Evolutionary conservation across 2,329 filamentous ascomycete species (phyloP).

Genomic region (Cytospora piceicola): DNA sequence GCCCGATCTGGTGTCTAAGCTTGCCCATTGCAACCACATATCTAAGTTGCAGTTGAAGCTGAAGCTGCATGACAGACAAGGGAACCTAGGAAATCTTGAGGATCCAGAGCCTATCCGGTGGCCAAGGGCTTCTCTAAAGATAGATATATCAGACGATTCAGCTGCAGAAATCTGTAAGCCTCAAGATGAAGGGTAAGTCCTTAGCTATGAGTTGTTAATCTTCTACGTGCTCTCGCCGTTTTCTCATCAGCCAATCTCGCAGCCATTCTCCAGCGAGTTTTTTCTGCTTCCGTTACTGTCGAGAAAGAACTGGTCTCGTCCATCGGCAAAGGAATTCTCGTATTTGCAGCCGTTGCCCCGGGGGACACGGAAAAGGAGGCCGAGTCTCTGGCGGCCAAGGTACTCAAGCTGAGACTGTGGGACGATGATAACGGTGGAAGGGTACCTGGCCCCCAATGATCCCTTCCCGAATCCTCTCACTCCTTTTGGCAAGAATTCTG

Average conservation of each 20-base stretch:
- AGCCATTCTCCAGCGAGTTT: constrained; percentile 92
- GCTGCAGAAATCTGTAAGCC: neutral
- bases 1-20: neutral
- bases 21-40: neutral
- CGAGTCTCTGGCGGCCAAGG: constrained; percentile 79
- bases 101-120: neutral
- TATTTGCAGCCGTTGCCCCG: constrained; percentile 88
- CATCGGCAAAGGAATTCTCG: constrained; percentile 86
- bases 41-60: neutral
- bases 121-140: neutral
- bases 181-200: constrained; percentile 44
- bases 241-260: constrained; percentile 31
- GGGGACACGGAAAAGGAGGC: constrained; percentile 89
- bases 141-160: neutral
- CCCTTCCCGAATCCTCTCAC: neutral
- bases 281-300: constrained; percentile 94
- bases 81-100: neutral
- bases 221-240: neutral
- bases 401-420: constrained; percentile 91
- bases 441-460: constrained; percentile 48
- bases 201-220: no score
- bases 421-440: constrained; percentile 74
- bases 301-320: constrained; percentile 88
- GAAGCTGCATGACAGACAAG: neutral
- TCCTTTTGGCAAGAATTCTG: constrained; percentile 9